Evolutionary conservation across 2,329 filamentous ascomycete genomes (phyloP).

Genomic region (Pseudopithomyces chartarum): DNA sequence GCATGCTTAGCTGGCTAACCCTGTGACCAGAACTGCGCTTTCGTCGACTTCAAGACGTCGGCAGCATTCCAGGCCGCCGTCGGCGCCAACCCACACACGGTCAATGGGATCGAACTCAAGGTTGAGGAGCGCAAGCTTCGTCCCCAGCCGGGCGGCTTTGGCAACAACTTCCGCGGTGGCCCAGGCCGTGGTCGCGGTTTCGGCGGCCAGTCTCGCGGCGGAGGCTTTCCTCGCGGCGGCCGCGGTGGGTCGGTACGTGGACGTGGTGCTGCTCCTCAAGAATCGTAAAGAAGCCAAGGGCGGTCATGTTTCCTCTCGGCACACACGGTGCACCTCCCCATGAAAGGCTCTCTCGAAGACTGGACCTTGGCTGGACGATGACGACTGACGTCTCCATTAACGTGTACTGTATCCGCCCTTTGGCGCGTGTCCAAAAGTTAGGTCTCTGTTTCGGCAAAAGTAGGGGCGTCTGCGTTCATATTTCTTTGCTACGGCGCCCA

Average conservation of each 20-base stretch:
- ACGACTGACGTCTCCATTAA: slow-evolving; percentile 45
- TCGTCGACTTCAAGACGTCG: slow-evolving; percentile 85
- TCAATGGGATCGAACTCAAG: slow-evolving; percentile 80
- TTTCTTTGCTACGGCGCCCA: slow-evolving; percentile 24
- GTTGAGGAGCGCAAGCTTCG: slow-evolving; percentile 85
- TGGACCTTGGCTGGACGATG: slow-evolving; percentile 18
- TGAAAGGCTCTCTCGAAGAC: slow-evolving; percentile 13
- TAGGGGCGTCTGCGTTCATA: slow-evolving; percentile 34
- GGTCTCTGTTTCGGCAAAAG: slow-evolving; percentile 37
- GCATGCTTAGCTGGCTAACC: slow-evolving; percentile 19
- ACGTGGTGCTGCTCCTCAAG: slow-evolving; percentile 44
- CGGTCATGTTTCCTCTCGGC: slow-evolving; percentile 8
- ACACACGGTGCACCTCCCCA: slow-evolving; percentile 6
- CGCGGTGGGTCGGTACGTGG: slow-evolving; percentile 66
- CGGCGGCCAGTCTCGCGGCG: slow-evolving; percentile 65
- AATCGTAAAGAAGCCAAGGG: slow-evolving; percentile 29
- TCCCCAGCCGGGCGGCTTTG: slow-evolving; percentile 39
- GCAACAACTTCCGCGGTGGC: slow-evolving; percentile 46
- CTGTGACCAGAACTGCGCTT: slow-evolving; percentile 80
- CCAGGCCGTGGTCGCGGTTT: slow-evolving; percentile 63
- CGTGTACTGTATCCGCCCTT: slow-evolving; percentile 44
- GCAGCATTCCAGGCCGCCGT: slow-evolving; percentile 84
- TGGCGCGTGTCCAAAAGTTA: slow-evolving; percentile 46
- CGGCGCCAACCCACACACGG: slow-evolving; percentile 80
- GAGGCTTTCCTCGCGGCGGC: slow-evolving; percentile 71